Base-by-base conservation (phyloP, 2,329 filamentous ascomycete genomes). In the Xenosphaeropsis pyriputrescens region DNA sequence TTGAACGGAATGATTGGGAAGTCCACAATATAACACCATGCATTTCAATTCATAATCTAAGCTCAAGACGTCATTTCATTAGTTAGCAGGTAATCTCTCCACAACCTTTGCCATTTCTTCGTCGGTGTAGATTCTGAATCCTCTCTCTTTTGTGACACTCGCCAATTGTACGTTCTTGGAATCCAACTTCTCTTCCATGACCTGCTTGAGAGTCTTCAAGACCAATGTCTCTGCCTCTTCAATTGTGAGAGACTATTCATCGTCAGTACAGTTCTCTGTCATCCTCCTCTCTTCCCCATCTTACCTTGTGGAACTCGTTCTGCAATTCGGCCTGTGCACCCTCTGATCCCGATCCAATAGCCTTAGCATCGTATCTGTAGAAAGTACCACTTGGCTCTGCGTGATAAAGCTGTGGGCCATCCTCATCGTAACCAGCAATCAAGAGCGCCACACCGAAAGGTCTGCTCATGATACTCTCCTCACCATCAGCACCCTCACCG, bases 141-240 rank as follows among this genome's bases (percentile, higher is more conserved):
- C 91, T 64, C 84, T 89, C 49, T 95, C 89, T 70, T 88, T 93
- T 45, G 91, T 98, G 41, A 98, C 91, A 57, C 89, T 96, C 38
- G 91, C 91, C 50, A 98, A 64, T 68, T 98, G 91, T 47, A 98
- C 91, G 57, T 98, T 98, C 75, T 98, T 98, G 46, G 86, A 75
- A 59, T 98, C 91, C 43, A 98, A 72, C 69, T 98, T 98, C 76
- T 98, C 91, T 66, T 98, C 91, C 91, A 98, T 98, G 50, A 98
- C 91, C 66, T 98, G 91, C 73, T 96, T 98, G 59, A 98, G 63
- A 29, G 91, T 98, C 75, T 96, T 96, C 55, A 98, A 69, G 37
- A 94, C 88, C 47, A 98, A 67, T 3, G 88, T 91, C 67, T 98
- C 91, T 41, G 91, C 91, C 57, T 98, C 91, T 40, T 73, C 68